phyloP scores from a whole-genome alignment of 1,284 basidiomycete genomes.

The Malassezia obtusa region DNA sequence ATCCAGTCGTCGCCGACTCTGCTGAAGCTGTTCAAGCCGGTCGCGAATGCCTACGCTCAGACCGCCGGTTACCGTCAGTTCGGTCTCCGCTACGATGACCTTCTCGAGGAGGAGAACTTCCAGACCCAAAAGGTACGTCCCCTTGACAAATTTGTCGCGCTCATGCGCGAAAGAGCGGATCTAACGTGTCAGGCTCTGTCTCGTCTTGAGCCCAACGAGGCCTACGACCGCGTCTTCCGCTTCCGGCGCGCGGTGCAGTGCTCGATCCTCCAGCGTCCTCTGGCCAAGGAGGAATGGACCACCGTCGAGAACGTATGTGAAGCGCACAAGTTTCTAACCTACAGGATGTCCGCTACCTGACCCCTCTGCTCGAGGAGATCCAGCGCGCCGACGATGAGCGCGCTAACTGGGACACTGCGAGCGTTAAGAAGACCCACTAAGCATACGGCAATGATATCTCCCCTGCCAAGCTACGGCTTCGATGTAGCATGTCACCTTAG shows the following conservation, averaged over 20 bases:
- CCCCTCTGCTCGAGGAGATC: conserved; percentile 67
- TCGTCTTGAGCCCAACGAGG: conserved; percentile 68
- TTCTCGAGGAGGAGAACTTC: conserved; percentile 75
- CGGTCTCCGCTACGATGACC: conserved; percentile 90
- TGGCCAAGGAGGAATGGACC: conserved; percentile 79
- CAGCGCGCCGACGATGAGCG: conserved; percentile 71
- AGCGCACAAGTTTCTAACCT: conserved; percentile 27
- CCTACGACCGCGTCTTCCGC: conserved; percentile 84
- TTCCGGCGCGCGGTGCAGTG: conserved; percentile 73
- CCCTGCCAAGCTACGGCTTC: too few relatives aligned
- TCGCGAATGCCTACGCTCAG: conserved; percentile 76
- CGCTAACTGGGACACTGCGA: conserved; percentile 65
- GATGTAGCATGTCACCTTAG: too few relatives aligned
- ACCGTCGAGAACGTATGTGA: conserved; percentile 63
- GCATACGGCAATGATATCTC: neutral
- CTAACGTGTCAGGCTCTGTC: conserved; percentile 49
- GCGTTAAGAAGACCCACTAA: conserved; percentile 31
- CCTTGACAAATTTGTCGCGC: too few relatives aligned
- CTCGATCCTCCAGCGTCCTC: conserved; percentile 67
- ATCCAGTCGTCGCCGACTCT: conserved; percentile 64
- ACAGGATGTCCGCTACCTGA: conserved; percentile 84
- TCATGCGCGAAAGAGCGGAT: neutral
- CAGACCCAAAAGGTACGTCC: conserved; percentile 76
- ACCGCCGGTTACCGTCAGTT: conserved; percentile 74
- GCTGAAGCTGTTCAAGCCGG: conserved; percentile 61